Percentiles rank a stretch among this genome's conserved stretches.
phyloP scores from a whole-genome alignment of 2,329 filamentous ascomycete genomes.

The Septoria linicola region DNA sequence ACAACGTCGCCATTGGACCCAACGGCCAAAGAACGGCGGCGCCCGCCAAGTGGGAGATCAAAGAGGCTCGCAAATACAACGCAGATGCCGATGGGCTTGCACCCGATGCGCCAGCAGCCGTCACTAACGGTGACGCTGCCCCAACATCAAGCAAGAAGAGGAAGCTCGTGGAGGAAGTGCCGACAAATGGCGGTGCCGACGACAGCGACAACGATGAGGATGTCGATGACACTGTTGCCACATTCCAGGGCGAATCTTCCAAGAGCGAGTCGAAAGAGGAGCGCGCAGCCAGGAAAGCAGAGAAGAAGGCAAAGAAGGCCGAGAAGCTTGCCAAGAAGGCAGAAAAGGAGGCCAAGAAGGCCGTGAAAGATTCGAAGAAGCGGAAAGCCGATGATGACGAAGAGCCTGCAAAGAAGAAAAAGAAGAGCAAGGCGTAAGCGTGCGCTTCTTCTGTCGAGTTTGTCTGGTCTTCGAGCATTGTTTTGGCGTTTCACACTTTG shows the following conservation, averaged over 20 bases:
- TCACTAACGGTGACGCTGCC: constrained; percentile 52
- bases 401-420: constrained; percentile 29
- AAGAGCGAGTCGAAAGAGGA: constrained; percentile 40
- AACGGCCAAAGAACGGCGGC: constrained; percentile 59
- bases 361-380: constrained; percentile 55
- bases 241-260: constrained; percentile 51
- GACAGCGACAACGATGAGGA: constrained; percentile 44
- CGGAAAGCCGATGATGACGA: constrained; percentile 26
- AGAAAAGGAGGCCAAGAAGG: constrained; percentile 48
- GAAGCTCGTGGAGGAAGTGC: constrained; percentile 51
- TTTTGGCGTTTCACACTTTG: constrained; percentile 9
- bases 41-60: constrained; percentile 81
- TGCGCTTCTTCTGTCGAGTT: background rate
- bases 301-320: constrained; percentile 40
- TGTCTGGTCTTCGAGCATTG: constrained; percentile 3
- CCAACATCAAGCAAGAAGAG: constrained; percentile 44
- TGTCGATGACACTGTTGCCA: constrained; percentile 34
- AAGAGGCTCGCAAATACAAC: constrained; percentile 93
- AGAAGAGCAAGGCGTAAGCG: constrained; percentile 30
- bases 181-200: constrained; percentile 42
- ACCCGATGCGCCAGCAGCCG: constrained; percentile 62
- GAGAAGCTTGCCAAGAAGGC: constrained; percentile 54
- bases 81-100: constrained; percentile 83
- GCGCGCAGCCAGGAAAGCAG: constrained; percentile 16
- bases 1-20: constrained; percentile 71